These are phyloP conservation scores for Fusarium longipes DNA, from an alignment of 2,329 filamentous ascomycete species.

Conservation along the genomic window DNA sequence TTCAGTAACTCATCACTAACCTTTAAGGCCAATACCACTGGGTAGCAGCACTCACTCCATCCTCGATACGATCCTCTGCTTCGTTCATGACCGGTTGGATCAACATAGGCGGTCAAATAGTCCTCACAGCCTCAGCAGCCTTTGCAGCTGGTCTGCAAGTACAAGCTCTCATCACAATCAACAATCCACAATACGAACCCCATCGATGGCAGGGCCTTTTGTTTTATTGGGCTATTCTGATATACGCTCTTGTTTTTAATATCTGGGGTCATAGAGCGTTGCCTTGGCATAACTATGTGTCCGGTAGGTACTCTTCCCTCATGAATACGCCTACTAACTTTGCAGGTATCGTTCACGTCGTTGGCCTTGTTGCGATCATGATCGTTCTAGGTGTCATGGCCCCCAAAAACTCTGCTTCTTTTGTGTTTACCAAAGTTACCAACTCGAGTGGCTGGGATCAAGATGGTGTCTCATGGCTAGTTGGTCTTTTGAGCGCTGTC, in stretches of 20 bases:
- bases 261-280: conserved; percentile 55
- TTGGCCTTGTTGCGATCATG: conserved; percentile 46
- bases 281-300: conserved; percentile 51
- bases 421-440: conserved; percentile 50
- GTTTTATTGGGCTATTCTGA: conserved; percentile 58
- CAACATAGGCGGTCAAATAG: conserved; percentile 58
- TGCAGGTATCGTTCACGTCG: conserved; percentile 44
- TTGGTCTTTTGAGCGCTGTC: conserved; percentile 48
- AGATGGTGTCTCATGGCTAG: conserved; percentile 50
- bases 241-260: conserved; percentile 54
- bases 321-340: background rate
- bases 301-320: background rate
- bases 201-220: conserved; percentile 59
- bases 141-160: conserved; percentile 59
- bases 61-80: conserved; percentile 10
- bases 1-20: background rate
- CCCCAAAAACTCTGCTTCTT: conserved; percentile 44
- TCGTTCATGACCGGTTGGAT: conserved; percentile 44
- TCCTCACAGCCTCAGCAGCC: conserved; percentile 60
- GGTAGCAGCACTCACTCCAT: conserved; percentile 34
- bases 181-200: conserved; percentile 54
- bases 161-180: conserved; percentile 58
- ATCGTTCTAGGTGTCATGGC: conserved; percentile 49
- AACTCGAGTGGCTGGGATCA: conserved; percentile 50
- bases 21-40: conserved; percentile 37